Evolutionary conservation across 139 green algal species (phyloP), one percentile per base, ranked within the genome.

Genomic region (Coccomyxa sp.): DNA sequence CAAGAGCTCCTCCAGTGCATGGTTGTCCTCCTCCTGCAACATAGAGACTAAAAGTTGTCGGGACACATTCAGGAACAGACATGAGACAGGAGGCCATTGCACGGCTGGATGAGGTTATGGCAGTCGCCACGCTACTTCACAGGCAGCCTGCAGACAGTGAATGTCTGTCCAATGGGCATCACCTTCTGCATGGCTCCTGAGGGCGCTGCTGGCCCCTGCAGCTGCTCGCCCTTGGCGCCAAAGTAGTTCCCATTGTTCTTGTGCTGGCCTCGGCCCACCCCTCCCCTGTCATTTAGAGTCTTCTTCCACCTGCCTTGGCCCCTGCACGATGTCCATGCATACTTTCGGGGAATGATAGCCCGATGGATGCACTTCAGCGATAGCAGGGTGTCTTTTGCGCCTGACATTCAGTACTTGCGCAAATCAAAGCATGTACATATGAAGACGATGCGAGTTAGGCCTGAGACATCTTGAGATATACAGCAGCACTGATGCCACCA

Each of bases 1-100:
- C 34, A 97, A 81, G 29, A 73, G 39, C 8, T 77, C 86, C 74
- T 97, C 93, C 68, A 95, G 76, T 16, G 34, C 75, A 50, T 95
- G 92, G 39, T 94, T 83, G 0, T 87, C 82, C 6, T 88, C 78
- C 40, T 82, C 27, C 41, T 50, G 34, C 50, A 64, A n/a, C n/a
- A n/a, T 22, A 64, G 50, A 22, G 50, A 14, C 44, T 2, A 64
- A 64, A 18, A 64, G 1, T 22, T 64, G 2, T 64, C 5, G 18
- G 22, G 18, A 64, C 18, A 64, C 50, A 31, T 22, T 22, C 50
- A 10, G 50, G 22, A 22, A 35, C 64, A 37, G 64, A 72, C 64
- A 72, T 16, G 29, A 39, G 24, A 39, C 50, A 6, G 22, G 50
- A 7, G 27, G 3, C 3, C 50, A 18, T 31, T 64, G 50, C 5